These are phyloP conservation scores for Ophiosphaerella korrae DNA, from an alignment of 2,329 filamentous ascomycete genomes.

Conservation along the genomic window DNA sequence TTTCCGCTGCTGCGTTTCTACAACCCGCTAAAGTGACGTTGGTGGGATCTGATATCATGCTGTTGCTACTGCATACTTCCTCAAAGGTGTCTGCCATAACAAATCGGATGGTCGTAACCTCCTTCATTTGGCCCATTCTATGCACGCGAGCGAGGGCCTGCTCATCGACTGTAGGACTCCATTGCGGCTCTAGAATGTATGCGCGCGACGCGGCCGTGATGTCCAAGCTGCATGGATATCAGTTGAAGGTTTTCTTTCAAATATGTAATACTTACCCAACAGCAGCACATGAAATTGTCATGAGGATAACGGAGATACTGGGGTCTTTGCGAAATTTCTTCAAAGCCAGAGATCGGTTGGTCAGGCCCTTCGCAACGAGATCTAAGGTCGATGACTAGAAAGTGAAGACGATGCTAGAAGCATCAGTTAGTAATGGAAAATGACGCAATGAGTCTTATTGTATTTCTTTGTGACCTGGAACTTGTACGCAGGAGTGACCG, in stretches of 20 bases:
- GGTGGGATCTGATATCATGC: too few relatives aligned
- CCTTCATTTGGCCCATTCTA: constrained; percentile 23
- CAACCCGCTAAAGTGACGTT: too few relatives aligned
- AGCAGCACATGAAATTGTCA: constrained; percentile 60
- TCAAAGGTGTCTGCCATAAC: constrained; percentile 49
- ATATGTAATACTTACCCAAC: constrained; percentile 49
- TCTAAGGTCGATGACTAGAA: constrained; percentile 57
- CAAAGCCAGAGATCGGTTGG: constrained; percentile 50
- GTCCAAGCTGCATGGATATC: constrained; percentile 24
- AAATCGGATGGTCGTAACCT: constrained; percentile 47
- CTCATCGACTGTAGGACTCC: constrained; percentile 54
- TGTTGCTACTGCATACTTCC: constrained; percentile 6
- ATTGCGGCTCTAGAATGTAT: constrained; percentile 59
- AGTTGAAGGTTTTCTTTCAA: not conserved
- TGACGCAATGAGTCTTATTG: too few relatives aligned
- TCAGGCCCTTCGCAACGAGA: constrained; percentile 51
- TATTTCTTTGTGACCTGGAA: too few relatives aligned
- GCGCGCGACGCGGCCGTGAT: constrained; percentile 55
- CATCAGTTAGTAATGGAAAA: too few relatives aligned
- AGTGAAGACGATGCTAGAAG: constrained; percentile 56
- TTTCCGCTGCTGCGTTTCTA: too few relatives aligned
- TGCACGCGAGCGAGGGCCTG: constrained; percentile 48
- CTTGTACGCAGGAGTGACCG: not conserved
- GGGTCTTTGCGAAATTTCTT: constrained; percentile 44
- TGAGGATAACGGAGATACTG: constrained; percentile 48